A percentile compares a stretch with the other conserved stretches of the same genome.
Conservation (phyloP, 1,284 basidiomycete species). For the Pseudozyma sp. region DNA sequence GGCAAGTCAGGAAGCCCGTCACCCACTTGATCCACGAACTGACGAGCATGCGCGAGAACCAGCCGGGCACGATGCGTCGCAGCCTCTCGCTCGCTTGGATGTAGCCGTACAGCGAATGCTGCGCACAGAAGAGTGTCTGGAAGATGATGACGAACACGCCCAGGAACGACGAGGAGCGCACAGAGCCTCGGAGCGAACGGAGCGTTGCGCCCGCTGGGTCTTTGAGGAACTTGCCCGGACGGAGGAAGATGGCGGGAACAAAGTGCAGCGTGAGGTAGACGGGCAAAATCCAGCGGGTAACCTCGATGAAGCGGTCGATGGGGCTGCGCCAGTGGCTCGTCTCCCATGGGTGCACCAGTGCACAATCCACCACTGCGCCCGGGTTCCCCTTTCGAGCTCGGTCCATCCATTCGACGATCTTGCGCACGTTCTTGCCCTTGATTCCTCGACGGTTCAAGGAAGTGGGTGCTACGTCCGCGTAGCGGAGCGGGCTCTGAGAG, state of each 20-base stretch:
- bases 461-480: constrained; percentile 52
- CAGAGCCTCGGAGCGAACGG: constrained; percentile 78
- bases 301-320: constrained; percentile 80
- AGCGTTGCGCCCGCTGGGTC: constrained; percentile 47
- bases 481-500: constrained; percentile 50
- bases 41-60: constrained; percentile 74
- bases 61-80: constrained; percentile 68
- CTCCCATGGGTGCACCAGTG: constrained; percentile 81
- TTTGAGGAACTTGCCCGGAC: constrained; percentile 62
- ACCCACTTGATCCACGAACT: constrained; percentile 77
- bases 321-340: constrained; percentile 79
- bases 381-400: constrained; percentile 38
- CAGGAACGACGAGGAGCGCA: constrained; percentile 88
- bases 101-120: constrained; percentile 74
- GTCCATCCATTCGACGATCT: constrained; percentile 60
- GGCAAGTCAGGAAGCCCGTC: constrained; percentile 80
- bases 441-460: constrained; percentile 55
- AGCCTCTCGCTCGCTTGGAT: constrained; percentile 46
- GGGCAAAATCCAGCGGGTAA: constrained; percentile 82
- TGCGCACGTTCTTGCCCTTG: constrained; percentile 54
- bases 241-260: constrained; percentile 74
- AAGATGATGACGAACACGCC: constrained; percentile 86
- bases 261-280: constrained; percentile 90
- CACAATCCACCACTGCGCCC: constrained; percentile 51
- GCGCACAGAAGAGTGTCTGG: constrained; percentile 85